These are phyloP conservation scores for Iris pallida DNA, from an alignment of 116 monocot species.

Conservation along the genomic window DNA sequence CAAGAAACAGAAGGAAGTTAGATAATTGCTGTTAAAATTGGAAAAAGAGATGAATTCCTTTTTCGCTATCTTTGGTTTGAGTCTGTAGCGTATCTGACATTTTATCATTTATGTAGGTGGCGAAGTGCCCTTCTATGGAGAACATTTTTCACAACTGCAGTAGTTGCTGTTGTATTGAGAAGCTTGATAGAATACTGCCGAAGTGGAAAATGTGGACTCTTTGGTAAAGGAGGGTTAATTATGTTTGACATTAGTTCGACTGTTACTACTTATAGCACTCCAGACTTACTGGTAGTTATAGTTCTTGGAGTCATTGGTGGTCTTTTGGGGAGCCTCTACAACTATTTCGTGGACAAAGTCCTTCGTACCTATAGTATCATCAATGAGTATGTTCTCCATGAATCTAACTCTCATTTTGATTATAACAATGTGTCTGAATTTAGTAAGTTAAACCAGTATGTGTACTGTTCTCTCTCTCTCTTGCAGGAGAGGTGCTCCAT, in stretches of 20 bases:
- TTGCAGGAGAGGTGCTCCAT: conserved; percentile 85
- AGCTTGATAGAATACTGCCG: conserved; percentile 59
- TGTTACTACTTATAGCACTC: conserved; percentile 35
- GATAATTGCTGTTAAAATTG: too few relatives aligned
- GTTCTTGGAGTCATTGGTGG: conserved; percentile 75
- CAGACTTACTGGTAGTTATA: conserved; percentile 60
- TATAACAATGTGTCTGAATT: background rate
- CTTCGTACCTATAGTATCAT: conserved; percentile 72
- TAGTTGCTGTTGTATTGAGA: conserved; percentile 85
- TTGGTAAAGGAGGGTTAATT: conserved; percentile 84
- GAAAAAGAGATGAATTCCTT: too few relatives aligned
- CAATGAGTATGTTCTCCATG: conserved; percentile 58
- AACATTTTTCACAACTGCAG: conserved; percentile 92
- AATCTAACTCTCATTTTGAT: background rate
- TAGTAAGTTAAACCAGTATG: too few relatives aligned
- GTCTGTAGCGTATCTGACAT: too few relatives aligned
- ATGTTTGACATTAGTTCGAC: conserved; percentile 84
- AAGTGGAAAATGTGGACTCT: conserved; percentile 83
- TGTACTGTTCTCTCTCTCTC: background rate
- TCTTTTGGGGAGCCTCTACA: conserved; percentile 72
- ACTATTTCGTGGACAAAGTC: conserved; percentile 62
- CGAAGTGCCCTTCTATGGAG: conserved; percentile 92
- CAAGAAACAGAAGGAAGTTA: too few relatives aligned
- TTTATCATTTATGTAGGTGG: conserved; percentile 61
- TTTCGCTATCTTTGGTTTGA: too few relatives aligned